A percentile compares a stretch with the other conserved stretches of the same genome.
These are phyloP conservation scores for Solanum peruvianum DNA, from an alignment of 257 asterid species.

Conservation along the genomic window DNA sequence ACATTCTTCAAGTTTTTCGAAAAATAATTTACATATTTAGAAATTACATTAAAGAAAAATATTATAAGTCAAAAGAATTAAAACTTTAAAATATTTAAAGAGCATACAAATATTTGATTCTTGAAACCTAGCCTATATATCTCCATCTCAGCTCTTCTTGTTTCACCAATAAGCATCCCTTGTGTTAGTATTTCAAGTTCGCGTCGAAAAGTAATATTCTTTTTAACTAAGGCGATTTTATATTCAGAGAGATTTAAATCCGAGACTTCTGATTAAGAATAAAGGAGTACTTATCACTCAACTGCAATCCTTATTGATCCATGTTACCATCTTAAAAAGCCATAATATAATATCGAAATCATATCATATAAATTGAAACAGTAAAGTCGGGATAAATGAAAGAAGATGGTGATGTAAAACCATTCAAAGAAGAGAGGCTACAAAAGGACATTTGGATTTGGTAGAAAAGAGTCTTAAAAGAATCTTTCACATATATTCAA, in stretches of 20 bases:
- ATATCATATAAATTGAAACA: too few species aligned
- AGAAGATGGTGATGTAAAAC: not conserved
- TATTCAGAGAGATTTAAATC: rapidly evolving
- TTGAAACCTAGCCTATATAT: not conserved
- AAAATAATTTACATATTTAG: too few species aligned
- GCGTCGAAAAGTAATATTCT: too few species aligned
- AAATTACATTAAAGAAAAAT: too few species aligned
- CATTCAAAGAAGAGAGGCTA: not conserved
- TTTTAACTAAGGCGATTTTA: not conserved
- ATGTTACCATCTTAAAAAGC: not conserved
- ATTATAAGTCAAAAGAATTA: not conserved
- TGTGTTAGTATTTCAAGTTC: not conserved
- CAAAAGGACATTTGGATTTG: constrained; percentile 31
- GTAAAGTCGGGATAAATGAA: not conserved
- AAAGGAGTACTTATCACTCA: not conserved
- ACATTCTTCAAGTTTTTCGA: not conserved
- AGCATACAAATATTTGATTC: not conserved
- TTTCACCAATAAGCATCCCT: not conserved
- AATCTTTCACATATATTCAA: not conserved
- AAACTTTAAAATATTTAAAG: too few species aligned
- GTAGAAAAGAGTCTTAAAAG: constrained; percentile 9
- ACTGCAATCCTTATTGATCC: not conserved
- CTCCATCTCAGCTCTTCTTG: not conserved
- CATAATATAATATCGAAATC: too few species aligned
- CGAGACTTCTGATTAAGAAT: rapidly evolving